Evolutionary conservation across 768 basidiomycete species (phyloP).

Genomic region (Dacryopinax primogenitus): DNA sequence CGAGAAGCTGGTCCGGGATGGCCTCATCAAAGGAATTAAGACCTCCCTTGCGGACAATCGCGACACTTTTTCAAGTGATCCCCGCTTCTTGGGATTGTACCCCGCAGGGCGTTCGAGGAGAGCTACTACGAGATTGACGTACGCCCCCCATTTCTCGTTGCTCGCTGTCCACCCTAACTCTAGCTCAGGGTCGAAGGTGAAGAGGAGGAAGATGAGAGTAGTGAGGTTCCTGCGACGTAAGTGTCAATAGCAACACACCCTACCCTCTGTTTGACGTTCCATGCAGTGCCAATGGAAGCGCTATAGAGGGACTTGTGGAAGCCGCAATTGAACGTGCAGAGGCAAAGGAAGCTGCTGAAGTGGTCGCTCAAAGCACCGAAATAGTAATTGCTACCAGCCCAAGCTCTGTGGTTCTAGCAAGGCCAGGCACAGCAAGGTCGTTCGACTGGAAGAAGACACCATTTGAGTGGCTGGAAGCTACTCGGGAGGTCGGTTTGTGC

Average conservation of each 20-base stretch:
- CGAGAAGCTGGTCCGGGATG: neutral
- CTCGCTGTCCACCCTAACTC: neutral
- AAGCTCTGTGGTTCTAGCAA: neutral
- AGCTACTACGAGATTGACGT: neutral
- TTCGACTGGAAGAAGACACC: conserved; percentile 7
- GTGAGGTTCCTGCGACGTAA: neutral
- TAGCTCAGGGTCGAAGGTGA: neutral
- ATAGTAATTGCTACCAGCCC: neutral
- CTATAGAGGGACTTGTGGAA: too few relatives aligned
- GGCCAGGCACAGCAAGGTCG: neutral
- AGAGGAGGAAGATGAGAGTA: neutral
- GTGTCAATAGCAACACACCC: neutral
- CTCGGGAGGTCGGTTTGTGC: neutral
- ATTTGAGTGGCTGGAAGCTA: neutral
- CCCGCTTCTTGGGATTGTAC: neutral
- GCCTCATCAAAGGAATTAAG: neutral
- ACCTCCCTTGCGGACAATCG: neutral
- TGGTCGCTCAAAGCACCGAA: neutral
- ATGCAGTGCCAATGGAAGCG: neutral
- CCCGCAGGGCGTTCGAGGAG: neutral
- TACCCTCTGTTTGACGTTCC: neutral
- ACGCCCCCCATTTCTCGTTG: neutral
- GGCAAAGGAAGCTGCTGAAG: neutral
- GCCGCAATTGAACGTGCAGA: neutral
- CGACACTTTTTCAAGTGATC: neutral